phyloP scores from a whole-genome alignment of 2,329 filamentous ascomycete genomes.

The Claviceps cyperi region DNA sequence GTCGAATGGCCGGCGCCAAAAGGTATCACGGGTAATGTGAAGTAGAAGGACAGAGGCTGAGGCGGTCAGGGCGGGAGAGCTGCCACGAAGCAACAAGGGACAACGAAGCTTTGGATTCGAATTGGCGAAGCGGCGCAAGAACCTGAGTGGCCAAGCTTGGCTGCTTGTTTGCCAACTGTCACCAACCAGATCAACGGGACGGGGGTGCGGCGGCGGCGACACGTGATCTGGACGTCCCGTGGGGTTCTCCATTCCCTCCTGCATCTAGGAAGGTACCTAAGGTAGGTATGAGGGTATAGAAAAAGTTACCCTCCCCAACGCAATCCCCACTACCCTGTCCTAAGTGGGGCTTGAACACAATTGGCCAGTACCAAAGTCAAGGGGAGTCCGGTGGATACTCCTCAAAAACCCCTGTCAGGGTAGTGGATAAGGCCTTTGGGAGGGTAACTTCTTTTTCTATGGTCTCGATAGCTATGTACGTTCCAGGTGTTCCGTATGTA shows the following conservation, averaged over 20 bases:
- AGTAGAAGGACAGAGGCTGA: not conserved
- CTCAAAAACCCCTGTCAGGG: no score
- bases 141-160: not conserved
- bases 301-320: no score
- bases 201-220: not conserved
- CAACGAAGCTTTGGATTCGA: not conserved
- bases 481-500: no score
- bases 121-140: not conserved
- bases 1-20: not conserved
- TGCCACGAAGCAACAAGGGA: not conserved
- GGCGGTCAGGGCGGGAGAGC: not conserved
- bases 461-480: no score
- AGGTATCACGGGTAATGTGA: not conserved
- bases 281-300: no score
- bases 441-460: no score
- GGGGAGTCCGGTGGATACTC: no score
- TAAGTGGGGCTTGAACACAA: no score
- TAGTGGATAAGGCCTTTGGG: no score
- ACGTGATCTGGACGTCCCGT: not conserved
- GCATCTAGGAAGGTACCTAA: no score
- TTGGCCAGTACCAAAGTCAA: no score
- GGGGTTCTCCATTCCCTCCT: not conserved
- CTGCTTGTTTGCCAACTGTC: conserved; percentile 2
- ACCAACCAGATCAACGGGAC: not conserved
- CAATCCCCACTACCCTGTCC: no score